Conservation (phyloP, 441 rosid genomes). For the Corymbia calophylla region DNA sequence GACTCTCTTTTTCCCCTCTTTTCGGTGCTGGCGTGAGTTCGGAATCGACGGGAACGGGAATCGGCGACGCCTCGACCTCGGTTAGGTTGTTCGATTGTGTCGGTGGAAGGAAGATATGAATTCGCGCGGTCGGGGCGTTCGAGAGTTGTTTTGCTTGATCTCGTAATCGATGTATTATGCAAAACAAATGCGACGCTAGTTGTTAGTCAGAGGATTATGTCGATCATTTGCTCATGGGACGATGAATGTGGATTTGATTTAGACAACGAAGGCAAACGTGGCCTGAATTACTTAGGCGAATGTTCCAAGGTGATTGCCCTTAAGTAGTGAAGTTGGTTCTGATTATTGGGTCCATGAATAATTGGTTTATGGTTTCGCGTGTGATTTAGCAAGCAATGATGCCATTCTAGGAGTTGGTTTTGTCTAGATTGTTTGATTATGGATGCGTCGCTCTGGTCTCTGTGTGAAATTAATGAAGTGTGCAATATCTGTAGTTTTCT, state of each 20-base stretch:
- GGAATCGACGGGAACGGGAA: background rate
- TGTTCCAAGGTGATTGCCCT: background rate
- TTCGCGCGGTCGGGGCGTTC: background rate
- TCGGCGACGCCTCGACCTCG: background rate
- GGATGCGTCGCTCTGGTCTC: background rate
- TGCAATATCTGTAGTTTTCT: background rate
- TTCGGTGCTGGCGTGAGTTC: background rate
- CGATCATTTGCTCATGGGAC: background rate
- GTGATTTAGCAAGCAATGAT: background rate
- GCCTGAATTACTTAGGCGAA: background rate
- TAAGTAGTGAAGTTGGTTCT: background rate
- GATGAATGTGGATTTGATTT: background rate
- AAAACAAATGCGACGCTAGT: background rate
- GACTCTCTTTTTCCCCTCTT: background rate
- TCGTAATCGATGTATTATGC: background rate
- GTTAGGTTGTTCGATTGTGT: background rate
- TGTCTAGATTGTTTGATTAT: background rate
- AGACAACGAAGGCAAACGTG: background rate
- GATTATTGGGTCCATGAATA: background rate
- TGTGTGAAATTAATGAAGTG: background rate
- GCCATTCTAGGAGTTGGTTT: background rate
- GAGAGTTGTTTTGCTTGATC: background rate
- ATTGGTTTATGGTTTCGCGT: background rate
- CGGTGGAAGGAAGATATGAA: background rate
- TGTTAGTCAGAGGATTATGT: background rate